Evolutionary conservation across 257 asterid species (phyloP).

Genomic region (Scutellaria minor): DNA sequence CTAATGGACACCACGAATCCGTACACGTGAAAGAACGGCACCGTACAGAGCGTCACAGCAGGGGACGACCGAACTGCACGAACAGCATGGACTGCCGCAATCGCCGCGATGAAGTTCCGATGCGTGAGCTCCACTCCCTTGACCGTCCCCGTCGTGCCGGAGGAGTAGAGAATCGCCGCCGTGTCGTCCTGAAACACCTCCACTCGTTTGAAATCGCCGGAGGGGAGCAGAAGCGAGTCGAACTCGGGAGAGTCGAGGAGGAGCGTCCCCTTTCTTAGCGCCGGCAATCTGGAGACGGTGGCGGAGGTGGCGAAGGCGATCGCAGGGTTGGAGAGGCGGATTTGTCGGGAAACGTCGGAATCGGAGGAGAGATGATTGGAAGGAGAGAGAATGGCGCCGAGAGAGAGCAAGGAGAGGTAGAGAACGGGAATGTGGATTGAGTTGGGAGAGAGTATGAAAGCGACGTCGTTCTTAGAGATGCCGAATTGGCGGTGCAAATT

Average conservation of each 20-base stretch:
- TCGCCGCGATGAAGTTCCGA: constrained; percentile 58
- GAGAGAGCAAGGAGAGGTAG: constrained; percentile 63
- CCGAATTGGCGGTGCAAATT: constrained; percentile 46
- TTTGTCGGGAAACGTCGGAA: constrained; percentile 55
- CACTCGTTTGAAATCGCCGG: background rate
- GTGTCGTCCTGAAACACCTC: constrained; percentile 48
- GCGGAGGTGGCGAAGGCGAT: constrained; percentile 54
- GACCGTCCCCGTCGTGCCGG: constrained; percentile 83
- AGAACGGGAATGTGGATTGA: constrained; percentile 58
- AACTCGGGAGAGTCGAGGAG: constrained; percentile 56
- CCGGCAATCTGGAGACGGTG: constrained; percentile 41
- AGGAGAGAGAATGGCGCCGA: constrained; percentile 71
- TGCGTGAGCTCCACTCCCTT: constrained; percentile 78
- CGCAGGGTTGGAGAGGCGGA: constrained; percentile 52
- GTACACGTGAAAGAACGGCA: constrained; percentile 78
- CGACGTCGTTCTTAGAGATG: constrained; percentile 56
- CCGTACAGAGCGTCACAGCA: constrained; percentile 52
- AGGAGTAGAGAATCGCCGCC: constrained; percentile 76
- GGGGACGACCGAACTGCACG: constrained; percentile 37
- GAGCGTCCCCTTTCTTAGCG: constrained; percentile 37
- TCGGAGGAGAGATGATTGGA: constrained; percentile 59
- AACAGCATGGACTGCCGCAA: constrained; percentile 43
- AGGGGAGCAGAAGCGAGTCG: constrained; percentile 37
- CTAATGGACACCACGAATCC: constrained; percentile 66
- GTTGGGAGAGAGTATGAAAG: constrained; percentile 59